Evolutionary conservation across 2,329 filamentous ascomycete genomes (phyloP), one percentile per base, ranked within the genome.

Genomic region (Ascochyta koolunga): DNA sequence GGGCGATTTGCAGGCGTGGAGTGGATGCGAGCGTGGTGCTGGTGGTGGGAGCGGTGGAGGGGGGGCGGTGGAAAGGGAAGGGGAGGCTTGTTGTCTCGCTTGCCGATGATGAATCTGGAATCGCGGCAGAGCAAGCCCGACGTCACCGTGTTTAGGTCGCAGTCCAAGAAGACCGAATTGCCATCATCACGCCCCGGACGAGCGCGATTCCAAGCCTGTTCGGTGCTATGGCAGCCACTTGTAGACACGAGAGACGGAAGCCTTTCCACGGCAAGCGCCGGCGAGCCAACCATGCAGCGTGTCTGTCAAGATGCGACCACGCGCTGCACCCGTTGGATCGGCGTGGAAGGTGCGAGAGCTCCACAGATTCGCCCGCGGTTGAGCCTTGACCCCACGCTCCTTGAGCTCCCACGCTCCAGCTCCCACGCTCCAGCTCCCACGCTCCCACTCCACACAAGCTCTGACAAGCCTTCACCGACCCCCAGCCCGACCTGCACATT

Each of bases 281-380:
- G 24, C 10, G 29, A 7, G 51, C 51, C 21, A 32, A 21, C 1
- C 22, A 3, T 21, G 16, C 29, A 21, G 11, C 22, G 9, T 27
- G 15, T n/a, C 2, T 29, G 33, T 31, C 10, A 24, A 32, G 6
- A 37, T 38, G n/a, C 38, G 22, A 24, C 32, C 44, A 39, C 24
- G 37, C 19, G 39, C n/a, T 37, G 36, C 39, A 41, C 5, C 37
- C 33, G 32, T 7, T 31, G 18, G 45, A 54, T 50, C 36, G 25
- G 39, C 46, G 41, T 54, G 35, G 51, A 54, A 54, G 40, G 51
- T 54, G 45, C 51, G 40, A 54, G 51, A 49, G 42, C 50, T 47
- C 50, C 50, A 47, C 50, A 47, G 44, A 42, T 42, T 54, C 50
- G 32, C 37, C 50, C 36, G 51, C 27, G 40, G 29, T 44, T 50